Conservation (phyloP, 495 filamentous ascomycete species). For the Hyaloscypha hepaticicola region DNA sequence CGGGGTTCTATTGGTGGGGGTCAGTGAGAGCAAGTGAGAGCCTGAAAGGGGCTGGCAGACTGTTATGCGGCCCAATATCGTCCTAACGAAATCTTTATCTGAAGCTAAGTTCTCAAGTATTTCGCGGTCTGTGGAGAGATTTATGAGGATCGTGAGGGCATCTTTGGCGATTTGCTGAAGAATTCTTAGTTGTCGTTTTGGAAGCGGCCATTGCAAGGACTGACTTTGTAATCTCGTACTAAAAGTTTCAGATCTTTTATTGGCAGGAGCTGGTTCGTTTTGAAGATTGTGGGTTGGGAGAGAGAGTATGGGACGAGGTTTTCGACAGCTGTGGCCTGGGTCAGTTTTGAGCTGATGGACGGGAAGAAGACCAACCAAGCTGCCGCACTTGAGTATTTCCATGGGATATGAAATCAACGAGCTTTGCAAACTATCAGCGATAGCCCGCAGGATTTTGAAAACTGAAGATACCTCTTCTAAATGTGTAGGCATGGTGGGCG, state of each 20-base stretch:
- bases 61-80: constrained; percentile 66
- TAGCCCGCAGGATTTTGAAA: neutral
- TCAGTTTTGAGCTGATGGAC: constrained; percentile 1
- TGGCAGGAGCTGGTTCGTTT: constrained; percentile 71
- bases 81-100: constrained; percentile 80
- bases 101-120: constrained; percentile 68
- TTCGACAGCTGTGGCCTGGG: constrained; percentile 64
- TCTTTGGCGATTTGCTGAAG: constrained; percentile 81
- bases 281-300: constrained; percentile 78
- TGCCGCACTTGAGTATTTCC: constrained; percentile 82
- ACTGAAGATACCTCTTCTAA: constrained; percentile 68
- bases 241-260: constrained; percentile 89
- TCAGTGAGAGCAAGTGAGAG: neutral
- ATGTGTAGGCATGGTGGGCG: constrained; percentile 68
- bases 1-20: constrained; percentile 41
- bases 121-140: constrained; percentile 76
- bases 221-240: constrained; percentile 57
- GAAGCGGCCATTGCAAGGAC: neutral
- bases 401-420: constrained; percentile 89
- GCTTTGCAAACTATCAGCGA: constrained; percentile 45
- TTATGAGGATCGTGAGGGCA: constrained; percentile 90
- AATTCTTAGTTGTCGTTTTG: neutral
- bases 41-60: constrained; percentile 54
- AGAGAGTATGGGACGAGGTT: constrained; percentile 83
- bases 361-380: constrained; percentile 53